Conservation (phyloP, 179 eudicot genomes). For the Nepenthes alata region DNA sequence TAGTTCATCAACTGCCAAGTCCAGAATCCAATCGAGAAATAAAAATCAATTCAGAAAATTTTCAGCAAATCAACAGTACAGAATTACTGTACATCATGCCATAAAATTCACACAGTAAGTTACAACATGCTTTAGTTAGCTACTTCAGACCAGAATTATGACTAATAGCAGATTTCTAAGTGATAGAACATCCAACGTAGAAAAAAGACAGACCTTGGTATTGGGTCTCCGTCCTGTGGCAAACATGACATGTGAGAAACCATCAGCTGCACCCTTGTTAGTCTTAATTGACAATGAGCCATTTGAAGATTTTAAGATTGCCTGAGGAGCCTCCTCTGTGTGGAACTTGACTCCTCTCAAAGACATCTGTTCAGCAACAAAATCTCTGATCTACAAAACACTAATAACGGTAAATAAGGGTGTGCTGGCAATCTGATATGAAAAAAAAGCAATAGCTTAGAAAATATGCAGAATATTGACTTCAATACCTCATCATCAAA, state of each 20-base stretch:
- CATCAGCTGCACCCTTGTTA: conserved; percentile 70
- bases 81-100: too few species aligned
- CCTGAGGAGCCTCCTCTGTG: conserved; percentile 79
- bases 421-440: conserved; percentile 3
- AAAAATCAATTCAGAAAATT: too few species aligned
- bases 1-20: too few species aligned
- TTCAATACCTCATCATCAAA: conserved; percentile 87
- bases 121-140: too few species aligned
- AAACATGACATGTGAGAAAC: conserved; percentile 93
- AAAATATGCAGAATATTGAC: conserved; percentile 1
- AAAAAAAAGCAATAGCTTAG: conserved; percentile 5
- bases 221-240: conserved; percentile 95
- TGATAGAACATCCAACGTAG: neutral
- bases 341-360: conserved; percentile 81
- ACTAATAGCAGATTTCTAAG: too few species aligned
- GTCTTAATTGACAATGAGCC: conserved; percentile 79
- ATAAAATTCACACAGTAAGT: too few species aligned
- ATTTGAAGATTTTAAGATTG: conserved; percentile 59
- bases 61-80: too few species aligned
- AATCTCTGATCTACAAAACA: conserved; percentile 65
- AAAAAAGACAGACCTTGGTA: conserved; percentile 45
- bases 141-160: too few species aligned
- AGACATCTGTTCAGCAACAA: conserved; percentile 85
- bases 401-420: neutral
- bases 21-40: too few species aligned